phyloP scores from a whole-genome alignment of 1,284 basidiomycete genomes.

The Microbotryum intermedium region DNA sequence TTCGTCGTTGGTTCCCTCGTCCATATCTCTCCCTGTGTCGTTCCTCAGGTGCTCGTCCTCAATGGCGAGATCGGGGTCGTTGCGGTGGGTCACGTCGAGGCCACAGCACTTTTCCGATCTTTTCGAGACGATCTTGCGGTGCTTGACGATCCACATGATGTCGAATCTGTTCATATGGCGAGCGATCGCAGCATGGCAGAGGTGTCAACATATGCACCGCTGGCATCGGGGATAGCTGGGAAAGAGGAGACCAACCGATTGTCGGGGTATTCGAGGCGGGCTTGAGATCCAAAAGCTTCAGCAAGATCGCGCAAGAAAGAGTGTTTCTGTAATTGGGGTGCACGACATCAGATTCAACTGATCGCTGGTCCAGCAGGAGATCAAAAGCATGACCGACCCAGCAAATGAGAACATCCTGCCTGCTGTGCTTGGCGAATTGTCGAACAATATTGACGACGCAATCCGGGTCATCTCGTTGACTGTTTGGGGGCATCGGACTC shows the following conservation, averaged over 20 bases:
- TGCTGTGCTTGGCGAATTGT: slow-evolving; percentile 26
- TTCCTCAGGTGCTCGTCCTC: background rate
- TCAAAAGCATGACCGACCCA: slow-evolving; percentile 26
- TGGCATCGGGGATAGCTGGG: background rate
- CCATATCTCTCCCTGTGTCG: background rate
- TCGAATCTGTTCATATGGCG: slow-evolving; percentile 26
- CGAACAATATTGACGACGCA: slow-evolving; percentile 33
- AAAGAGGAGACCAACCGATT: slow-evolving; percentile 18
- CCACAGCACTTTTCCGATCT: slow-evolving; percentile 31
- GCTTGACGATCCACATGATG: slow-evolving; percentile 30
- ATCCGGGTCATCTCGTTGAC: slow-evolving; percentile 33
- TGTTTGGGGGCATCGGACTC: background rate
- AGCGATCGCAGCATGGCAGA: background rate
- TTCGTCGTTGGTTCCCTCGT: background rate
- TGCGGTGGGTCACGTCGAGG: slow-evolving; percentile 11
- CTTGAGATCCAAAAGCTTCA: slow-evolving; percentile 30
- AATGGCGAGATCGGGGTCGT: slow-evolving; percentile 21
- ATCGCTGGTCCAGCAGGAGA: background rate
- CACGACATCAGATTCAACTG: background rate
- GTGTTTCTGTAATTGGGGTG: slow-evolving; percentile 23
- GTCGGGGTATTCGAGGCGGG: slow-evolving; percentile 27
- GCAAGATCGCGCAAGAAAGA: slow-evolving; percentile 33
- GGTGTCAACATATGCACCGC: background rate
- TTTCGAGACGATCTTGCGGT: slow-evolving; percentile 26
- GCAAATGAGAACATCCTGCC: slow-evolving; percentile 32